Percentiles rank a stretch among this genome's conserved stretches.
These are phyloP conservation scores for Cryptococcus sp. DNA, from an alignment of 1,284 basidiomycete species.

Conservation along the genomic window DNA sequence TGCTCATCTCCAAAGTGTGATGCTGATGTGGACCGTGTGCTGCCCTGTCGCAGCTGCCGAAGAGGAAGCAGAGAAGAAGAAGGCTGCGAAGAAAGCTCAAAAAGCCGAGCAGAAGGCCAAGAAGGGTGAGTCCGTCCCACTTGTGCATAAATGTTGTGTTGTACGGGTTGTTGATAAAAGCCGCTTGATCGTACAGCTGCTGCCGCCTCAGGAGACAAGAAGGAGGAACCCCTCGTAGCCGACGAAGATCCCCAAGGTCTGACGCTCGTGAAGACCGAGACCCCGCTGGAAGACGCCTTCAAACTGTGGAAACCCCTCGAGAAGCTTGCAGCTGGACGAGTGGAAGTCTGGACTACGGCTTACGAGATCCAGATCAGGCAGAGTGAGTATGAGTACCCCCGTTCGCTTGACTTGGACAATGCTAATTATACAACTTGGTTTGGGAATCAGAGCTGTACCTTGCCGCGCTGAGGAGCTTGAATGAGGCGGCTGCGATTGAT, in stretches of 20 bases:
- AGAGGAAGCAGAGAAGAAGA: constrained; percentile 59
- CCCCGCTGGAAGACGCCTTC: constrained; percentile 75
- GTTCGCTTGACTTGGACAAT: too few relatives aligned
- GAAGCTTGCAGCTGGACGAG: constrained; percentile 58
- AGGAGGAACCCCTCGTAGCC: constrained; percentile 59
- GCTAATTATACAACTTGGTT: too few relatives aligned
- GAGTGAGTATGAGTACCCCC: constrained; percentile 61
- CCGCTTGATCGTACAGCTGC: constrained; percentile 27
- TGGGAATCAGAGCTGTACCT: constrained; percentile 68
- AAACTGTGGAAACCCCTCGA: constrained; percentile 72
- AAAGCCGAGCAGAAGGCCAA: constrained; percentile 88
- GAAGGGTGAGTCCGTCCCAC: constrained; percentile 56
- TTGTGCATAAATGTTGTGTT: too few relatives aligned
- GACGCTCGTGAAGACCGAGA: constrained; percentile 65
- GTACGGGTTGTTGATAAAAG: too few relatives aligned
- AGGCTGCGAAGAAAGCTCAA: constrained; percentile 80
- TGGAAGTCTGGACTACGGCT: constrained; percentile 72
- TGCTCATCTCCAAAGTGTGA: too few relatives aligned
- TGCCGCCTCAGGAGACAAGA: constrained; percentile 67
- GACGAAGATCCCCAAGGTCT: constrained; percentile 84
- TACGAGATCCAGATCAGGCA: constrained; percentile 82
- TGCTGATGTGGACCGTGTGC: constrained; percentile 8
- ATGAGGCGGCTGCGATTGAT: constrained; percentile 62
- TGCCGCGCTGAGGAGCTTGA: constrained; percentile 73
- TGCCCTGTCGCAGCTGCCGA: constrained; percentile 32